Evolutionary conservation across 1,139 yeast species (phyloP).

Genomic region (Sugiyamaella japonica): DNA sequence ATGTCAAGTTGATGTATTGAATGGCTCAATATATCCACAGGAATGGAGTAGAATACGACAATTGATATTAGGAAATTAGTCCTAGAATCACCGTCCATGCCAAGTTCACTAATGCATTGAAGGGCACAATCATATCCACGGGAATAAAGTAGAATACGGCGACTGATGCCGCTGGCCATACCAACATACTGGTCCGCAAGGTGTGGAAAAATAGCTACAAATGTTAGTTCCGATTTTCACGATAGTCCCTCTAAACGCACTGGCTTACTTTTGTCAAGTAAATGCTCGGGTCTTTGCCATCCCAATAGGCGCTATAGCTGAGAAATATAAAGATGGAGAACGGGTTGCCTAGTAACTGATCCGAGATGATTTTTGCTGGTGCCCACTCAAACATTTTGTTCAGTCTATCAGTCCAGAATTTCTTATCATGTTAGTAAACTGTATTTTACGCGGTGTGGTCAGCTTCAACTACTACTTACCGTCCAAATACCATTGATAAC

Average conservation of each 20-base stretch:
- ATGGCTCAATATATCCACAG: no score
- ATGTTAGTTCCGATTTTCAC: background rate
- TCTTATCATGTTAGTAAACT: constrained; percentile 22
- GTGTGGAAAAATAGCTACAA: constrained; percentile 31
- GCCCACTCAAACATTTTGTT: constrained; percentile 28
- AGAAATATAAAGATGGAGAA: constrained; percentile 38
- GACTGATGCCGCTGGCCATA: constrained; percentile 43
- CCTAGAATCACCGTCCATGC: constrained; percentile 42
- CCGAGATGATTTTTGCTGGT: constrained; percentile 35
- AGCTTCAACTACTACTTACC: constrained; percentile 27
- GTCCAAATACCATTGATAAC: constrained; percentile 42
- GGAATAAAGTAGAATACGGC: constrained; percentile 39
- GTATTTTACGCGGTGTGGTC: no score
- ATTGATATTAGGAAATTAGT: constrained; percentile 24
- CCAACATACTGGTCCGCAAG: constrained; percentile 36
- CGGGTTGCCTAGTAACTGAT: constrained; percentile 41
- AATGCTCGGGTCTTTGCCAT: constrained; percentile 39
- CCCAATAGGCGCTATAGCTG: constrained; percentile 41
- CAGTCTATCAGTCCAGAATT: constrained; percentile 42
- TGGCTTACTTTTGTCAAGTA: constrained; percentile 34
- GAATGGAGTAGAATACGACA: no score
- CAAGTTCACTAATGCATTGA: constrained; percentile 39
- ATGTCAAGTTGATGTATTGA: no score
- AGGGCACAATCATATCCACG: constrained; percentile 38
- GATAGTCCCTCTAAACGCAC: background rate